phyloP scores from a whole-genome alignment of 208 protist genomes.

The Leishmania amazonensis region DNA sequence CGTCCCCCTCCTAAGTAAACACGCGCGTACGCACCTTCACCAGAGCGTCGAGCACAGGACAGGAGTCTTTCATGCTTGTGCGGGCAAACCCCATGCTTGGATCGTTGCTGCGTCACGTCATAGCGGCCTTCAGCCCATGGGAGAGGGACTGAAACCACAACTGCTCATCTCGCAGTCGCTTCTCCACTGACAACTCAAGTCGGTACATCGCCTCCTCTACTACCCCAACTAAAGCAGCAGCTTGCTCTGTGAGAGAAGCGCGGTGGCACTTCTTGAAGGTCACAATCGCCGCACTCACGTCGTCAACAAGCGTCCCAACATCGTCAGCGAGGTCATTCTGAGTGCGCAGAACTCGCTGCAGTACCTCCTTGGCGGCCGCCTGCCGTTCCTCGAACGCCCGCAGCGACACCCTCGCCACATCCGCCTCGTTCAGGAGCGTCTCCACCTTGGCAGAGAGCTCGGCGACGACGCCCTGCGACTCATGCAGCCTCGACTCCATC shows the following conservation, averaged over 20 bases:
- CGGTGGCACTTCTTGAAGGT: not conserved
- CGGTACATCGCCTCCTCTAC: not conserved
- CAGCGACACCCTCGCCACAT: slow-evolving; percentile 10
- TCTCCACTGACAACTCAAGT: slow-evolving; percentile 18
- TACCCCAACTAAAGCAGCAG: not conserved
- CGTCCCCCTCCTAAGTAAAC: not conserved
- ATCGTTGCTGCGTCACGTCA: not conserved
- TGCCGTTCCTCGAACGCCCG: slow-evolving; percentile 9
- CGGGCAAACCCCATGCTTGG: not conserved
- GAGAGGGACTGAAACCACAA: slow-evolving; percentile 22
- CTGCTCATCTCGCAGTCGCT: slow-evolving; percentile 19
- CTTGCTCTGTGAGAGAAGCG: no score
- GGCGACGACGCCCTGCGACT: slow-evolving; percentile 30
- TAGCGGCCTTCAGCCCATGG: slow-evolving; percentile 3
- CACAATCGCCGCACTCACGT: not conserved
- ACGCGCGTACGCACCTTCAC: no score
- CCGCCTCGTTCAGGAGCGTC: slow-evolving; percentile 2
- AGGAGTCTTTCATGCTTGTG: not conserved
- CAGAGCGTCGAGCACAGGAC: not conserved
- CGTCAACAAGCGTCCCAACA: slow-evolving; percentile 6
- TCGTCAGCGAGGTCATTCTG: slow-evolving; percentile 21
- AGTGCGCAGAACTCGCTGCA: slow-evolving; percentile 14
- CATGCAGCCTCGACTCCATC: slow-evolving; percentile 56
- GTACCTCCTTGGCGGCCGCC: slow-evolving; percentile 9
- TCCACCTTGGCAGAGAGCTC: slow-evolving; percentile 23